Percentiles rank a stretch among this genome's conserved stretches.
These are phyloP conservation scores for Avena eriantha DNA, from an alignment of 176 grass and related monocot species.

Conservation along the genomic window DNA sequence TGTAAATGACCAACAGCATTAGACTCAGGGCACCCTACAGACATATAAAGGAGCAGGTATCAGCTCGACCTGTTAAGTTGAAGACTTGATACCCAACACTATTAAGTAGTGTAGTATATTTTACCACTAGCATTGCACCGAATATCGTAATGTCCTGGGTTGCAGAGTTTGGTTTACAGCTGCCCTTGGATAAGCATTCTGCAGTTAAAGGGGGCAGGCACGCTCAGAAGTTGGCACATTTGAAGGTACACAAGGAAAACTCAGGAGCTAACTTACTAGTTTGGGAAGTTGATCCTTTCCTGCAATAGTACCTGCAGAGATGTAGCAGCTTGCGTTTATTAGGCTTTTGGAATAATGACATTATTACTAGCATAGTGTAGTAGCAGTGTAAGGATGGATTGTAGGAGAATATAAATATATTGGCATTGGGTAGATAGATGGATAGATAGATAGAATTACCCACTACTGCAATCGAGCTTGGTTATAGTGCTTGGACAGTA, in stretches of 20 bases:
- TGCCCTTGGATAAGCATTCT: conserved; percentile 82
- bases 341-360: neutral
- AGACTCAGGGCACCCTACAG: conserved; percentile 71
- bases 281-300: conserved; percentile 72
- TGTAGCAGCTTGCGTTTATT: conserved; percentile 2
- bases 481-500: conserved; percentile 85
- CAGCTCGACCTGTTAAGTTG: conserved; percentile 32
- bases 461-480: conserved; percentile 90
- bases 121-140: conserved; percentile 79
- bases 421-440: neutral
- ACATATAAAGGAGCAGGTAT: neutral
- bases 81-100: conserved; percentile 24
- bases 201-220: neutral
- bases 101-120: conserved; percentile 5
- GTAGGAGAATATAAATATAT: neutral
- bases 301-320: conserved; percentile 77
- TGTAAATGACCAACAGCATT: conserved; percentile 84
- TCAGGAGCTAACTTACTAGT: conserved; percentile 61
- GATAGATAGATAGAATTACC: conserved; percentile 78
- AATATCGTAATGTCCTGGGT: conserved; percentile 98
- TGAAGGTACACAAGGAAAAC: neutral
- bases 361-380: neutral
- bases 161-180: conserved; percentile 73
- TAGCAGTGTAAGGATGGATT: neutral
- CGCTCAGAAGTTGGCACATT: neutral